Evolutionary conservation across 108 stramenopile genomes (phyloP).

Genomic region (Skeletonema tropicum): DNA sequence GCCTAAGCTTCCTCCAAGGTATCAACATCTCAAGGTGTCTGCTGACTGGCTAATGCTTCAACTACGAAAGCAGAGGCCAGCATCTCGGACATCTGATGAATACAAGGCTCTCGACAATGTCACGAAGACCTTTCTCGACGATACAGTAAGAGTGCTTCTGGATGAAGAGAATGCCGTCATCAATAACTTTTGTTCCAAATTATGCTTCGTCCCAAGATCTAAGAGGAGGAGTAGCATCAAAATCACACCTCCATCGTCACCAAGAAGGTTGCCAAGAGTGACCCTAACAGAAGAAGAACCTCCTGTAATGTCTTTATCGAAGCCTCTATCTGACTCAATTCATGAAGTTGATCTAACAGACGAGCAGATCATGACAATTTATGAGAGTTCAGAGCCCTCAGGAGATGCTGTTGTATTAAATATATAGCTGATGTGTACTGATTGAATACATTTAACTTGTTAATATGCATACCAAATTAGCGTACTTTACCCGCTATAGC

Average conservation of each 20-base stretch:
- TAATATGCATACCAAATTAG: neutral
- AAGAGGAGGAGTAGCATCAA: neutral
- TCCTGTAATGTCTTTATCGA: neutral
- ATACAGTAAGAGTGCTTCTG: neutral
- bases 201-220: neutral
- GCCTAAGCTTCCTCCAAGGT: conserved; percentile 26
- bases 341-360: conserved; percentile 24
- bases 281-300: neutral
- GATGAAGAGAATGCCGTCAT: neutral
- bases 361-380: conserved; percentile 12
- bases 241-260: conserved; percentile 29
- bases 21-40: conserved; percentile 16
- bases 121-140: conserved; percentile 15
- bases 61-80: conserved; percentile 7
- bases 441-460: conserved; percentile 1
- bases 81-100: neutral
- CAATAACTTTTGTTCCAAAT: neutral
- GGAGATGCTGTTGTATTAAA: conserved; percentile 18
- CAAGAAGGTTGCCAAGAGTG: conserved; percentile 5
- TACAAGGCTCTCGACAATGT: conserved; percentile 14
- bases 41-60: conserved; percentile 7
- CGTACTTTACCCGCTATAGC: neutral
- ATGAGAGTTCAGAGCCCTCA: neutral
- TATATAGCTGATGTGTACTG: neutral
- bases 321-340: neutral